phyloP scores from a whole-genome alignment of 2,329 filamentous ascomycete species.

The Passalora sequoiae region DNA sequence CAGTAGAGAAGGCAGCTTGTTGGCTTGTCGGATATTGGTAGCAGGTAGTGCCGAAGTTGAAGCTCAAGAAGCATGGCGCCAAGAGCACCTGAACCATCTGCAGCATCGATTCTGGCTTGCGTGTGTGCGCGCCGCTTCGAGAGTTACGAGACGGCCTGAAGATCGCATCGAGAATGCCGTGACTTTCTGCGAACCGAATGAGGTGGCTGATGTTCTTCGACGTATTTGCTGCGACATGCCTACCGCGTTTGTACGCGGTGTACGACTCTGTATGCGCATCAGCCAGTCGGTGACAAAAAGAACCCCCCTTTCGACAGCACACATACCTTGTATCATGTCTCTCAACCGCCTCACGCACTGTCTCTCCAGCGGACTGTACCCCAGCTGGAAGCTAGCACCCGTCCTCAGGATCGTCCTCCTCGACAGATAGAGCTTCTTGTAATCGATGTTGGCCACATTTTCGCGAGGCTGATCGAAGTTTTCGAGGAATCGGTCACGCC shows the following conservation, averaged over 20 bases:
- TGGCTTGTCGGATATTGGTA: constrained; percentile 43
- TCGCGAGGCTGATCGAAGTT: constrained; percentile 36
- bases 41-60: constrained; percentile 11
- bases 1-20: constrained; percentile 39
- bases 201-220: constrained; percentile 7
- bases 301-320: neutral
- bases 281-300: constrained; percentile 9
- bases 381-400: constrained; percentile 27
- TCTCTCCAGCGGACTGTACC: constrained; percentile 28
- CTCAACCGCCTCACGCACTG: constrained; percentile 37
- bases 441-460: constrained; percentile 25
- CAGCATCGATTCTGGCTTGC: constrained; percentile 14
- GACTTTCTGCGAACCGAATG: constrained; percentile 2
- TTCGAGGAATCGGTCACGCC: constrained; percentile 42
- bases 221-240: neutral
- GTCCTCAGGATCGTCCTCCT: constrained; percentile 26
- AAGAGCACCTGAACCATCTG: constrained; percentile 30
- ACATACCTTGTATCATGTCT: constrained; percentile 44
- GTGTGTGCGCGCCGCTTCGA: too few species aligned
- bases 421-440: constrained; percentile 37
- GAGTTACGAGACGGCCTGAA: too few species aligned
- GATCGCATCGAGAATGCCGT: constrained; percentile 6
- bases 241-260: constrained; percentile 17
- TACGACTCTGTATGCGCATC: constrained; percentile 31
- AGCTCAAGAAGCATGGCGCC: constrained; percentile 26